Evolutionary conservation across 345 rosid species (phyloP).

Genomic region (Euphorbia pulcherrima): DNA sequence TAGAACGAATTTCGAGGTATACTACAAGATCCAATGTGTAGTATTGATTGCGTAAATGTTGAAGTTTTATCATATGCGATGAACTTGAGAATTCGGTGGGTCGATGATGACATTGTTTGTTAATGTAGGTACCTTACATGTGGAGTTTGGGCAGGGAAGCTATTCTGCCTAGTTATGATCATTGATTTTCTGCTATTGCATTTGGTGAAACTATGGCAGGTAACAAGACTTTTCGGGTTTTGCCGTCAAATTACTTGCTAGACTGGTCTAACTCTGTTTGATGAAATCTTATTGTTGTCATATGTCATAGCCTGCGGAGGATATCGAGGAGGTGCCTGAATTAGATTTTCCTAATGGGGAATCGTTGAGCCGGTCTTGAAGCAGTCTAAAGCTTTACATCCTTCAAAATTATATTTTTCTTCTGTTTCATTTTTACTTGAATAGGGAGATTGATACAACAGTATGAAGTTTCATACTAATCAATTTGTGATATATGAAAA

Average conservation of each 20-base stretch:
- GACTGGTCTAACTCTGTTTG: too few species aligned
- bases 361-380: slow-evolving; percentile 17
- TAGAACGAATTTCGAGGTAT: slow-evolving; percentile 65
- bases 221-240: too few species aligned
- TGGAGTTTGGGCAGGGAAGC: slow-evolving; percentile 94
- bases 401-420: too few species aligned
- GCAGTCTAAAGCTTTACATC: too few species aligned
- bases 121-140: slow-evolving; percentile 70
- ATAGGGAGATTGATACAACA: too few species aligned
- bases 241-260: too few species aligned
- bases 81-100: neutral
- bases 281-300: neutral
- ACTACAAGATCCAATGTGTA: neutral
- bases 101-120: slow-evolving; percentile 3
- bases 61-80: too few species aligned
- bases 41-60: too few species aligned
- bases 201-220: slow-evolving; percentile 65
- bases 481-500: too few species aligned
- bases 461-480: too few species aligned
- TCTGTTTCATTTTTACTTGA: too few species aligned
- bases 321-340: slow-evolving; percentile 76
- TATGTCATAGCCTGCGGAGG: slow-evolving; percentile 56
- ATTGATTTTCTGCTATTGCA: slow-evolving; percentile 72
- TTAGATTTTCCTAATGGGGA: slow-evolving; percentile 19
- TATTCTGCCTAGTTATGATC: slow-evolving; percentile 89